A percentile compares a stretch with the other conserved stretches of the same genome.
Evolutionary conservation across 495 filamentous ascomycete genomes (phyloP).

Genomic region (Cryomyces minteri): DNA sequence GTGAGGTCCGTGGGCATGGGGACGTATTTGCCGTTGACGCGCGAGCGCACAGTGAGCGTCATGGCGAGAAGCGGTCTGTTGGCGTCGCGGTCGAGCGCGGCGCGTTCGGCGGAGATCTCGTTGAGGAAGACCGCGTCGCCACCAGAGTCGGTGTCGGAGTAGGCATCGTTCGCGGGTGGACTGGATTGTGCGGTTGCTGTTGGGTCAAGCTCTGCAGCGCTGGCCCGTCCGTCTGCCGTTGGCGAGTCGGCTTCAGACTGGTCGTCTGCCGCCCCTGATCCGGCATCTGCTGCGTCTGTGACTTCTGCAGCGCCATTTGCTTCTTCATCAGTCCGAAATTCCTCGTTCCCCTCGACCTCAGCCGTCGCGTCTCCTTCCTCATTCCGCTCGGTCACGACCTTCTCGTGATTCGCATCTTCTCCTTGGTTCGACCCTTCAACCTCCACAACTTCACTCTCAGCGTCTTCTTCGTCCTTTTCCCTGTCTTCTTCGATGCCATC

Average conservation of each 20-base stretch:
- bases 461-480: constrained; percentile 25
- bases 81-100: constrained; percentile 1
- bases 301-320: background rate
- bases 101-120: constrained; percentile 4
- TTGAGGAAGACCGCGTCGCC: constrained; percentile 11
- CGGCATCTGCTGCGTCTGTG: background rate
- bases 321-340: background rate
- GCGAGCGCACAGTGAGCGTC: constrained; percentile 50
- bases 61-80: constrained; percentile 36
- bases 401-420: constrained; percentile 1
- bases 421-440: constrained; percentile 1
- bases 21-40: constrained; percentile 47
- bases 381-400: constrained; percentile 3
- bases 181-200: background rate
- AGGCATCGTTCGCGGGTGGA: background rate
- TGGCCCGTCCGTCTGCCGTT: background rate
- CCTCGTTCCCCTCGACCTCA: constrained; percentile 4
- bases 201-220: background rate
- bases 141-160: constrained; percentile 1
- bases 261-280: no score
- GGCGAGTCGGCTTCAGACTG: no score
- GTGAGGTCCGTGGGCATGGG: constrained; percentile 35
- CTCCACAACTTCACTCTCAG: constrained; percentile 2
- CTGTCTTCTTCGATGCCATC: constrained; percentile 35
- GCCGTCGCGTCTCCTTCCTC: constrained; percentile 1